Evolutionary conservation across 768 basidiomycete species (phyloP), one percentile per base, ranked within the genome.

Genomic region (Paxillus rubicundulus): DNA sequence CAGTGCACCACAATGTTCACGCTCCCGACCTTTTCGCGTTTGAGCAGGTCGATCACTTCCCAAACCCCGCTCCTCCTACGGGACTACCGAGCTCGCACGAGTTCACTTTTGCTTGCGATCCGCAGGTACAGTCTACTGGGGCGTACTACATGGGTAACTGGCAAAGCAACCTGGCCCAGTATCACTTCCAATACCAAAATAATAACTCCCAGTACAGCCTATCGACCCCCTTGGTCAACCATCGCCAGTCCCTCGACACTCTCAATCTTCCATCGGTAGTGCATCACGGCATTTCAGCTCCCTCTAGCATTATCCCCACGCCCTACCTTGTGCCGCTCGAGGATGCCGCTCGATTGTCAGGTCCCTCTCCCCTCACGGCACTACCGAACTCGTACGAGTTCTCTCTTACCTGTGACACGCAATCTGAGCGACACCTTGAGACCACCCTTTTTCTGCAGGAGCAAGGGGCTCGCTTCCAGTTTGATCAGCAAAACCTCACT

Each of bases 21-120:
- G 17, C n/a, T 38, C 16, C 37, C 13, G 9, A 16, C 42, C 42
- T n/a, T 13, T 17, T 18, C 4, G 5, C 42, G 14, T n/a, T 30
- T 17, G 12, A 32, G 10, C 24, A 48, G 2, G 16, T 28, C 3
- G 14, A 10, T 39, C 16, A 2, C 10, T 40, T n/a, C 7, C 27
- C 6, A 9, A 9, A 10, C 6, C 27, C 37, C 24, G n/a, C 28
- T 36, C 9, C 44, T 27, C 8, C n/a, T 12, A 20, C 38, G 10
- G 20, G 32, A n/a, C 21, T 53, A 9, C 46, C 46, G 8, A 27
- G 20, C 24, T 42, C 45, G 1, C 48, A 28, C 16, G 39, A 43
- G 6, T 53, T 53, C 36, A 48, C 46, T 30, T 53, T 53, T 30
- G n/a, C 16, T 21, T 38, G 39, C 7, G 14, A 36, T 7, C 41